These are phyloP conservation scores for Austroboletus rostrupii DNA, from an alignment of 1,284 basidiomycete genomes.

Conservation along the genomic window DNA sequence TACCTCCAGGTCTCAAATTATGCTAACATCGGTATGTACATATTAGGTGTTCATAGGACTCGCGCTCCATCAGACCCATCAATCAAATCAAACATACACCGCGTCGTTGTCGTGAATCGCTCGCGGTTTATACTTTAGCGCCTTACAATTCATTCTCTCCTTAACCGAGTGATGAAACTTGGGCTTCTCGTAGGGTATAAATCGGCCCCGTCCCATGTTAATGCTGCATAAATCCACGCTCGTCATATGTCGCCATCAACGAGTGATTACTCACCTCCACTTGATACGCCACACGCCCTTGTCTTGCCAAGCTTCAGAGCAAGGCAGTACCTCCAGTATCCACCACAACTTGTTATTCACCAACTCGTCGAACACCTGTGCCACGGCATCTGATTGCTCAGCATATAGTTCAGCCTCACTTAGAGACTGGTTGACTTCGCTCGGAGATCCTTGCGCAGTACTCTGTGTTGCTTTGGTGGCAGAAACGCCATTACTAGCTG, in stretches of 20 bases:
- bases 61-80: too few relatives aligned
- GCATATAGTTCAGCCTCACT: background rate
- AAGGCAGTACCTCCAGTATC: constrained; percentile 29
- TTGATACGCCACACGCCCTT: constrained; percentile 22
- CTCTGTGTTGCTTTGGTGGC: background rate
- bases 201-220: constrained; percentile 29
- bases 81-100: constrained; percentile 25
- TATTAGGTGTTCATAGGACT: background rate
- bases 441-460: background rate
- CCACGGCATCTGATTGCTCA: constrained; percentile 24
- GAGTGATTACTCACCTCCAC: constrained; percentile 22
- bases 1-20: too few relatives aligned
- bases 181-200: constrained; percentile 23
- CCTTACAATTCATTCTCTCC: constrained; percentile 22
- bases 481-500: background rate
- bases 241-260: background rate
- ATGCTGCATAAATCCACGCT: constrained; percentile 16
- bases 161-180: constrained; percentile 32
- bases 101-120: constrained; percentile 20
- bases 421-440: background rate
- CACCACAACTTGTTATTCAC: constrained; percentile 22
- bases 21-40: background rate
- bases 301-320: constrained; percentile 27
- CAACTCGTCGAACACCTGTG: constrained; percentile 26
- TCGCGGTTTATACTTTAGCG: constrained; percentile 25